Evolutionary conservation across 345 rosid genomes (phyloP).

Genomic region (Populus deltoides): DNA sequence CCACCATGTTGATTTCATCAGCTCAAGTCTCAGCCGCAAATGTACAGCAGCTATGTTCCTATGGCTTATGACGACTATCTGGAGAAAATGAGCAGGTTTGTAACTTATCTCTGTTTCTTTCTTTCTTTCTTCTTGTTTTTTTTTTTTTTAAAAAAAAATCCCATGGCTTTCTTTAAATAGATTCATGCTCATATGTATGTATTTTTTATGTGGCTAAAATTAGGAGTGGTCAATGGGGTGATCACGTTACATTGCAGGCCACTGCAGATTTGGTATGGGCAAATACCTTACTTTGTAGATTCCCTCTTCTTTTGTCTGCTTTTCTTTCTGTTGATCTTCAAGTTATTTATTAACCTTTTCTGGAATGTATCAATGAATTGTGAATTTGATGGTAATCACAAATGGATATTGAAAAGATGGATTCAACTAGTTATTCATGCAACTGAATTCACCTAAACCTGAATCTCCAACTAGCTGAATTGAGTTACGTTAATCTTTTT

Average conservation of each 20-base stretch:
- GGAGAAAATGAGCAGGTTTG: slow-evolving; percentile 55
- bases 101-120: slow-evolving; percentile 6
- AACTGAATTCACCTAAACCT: background rate
- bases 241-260: slow-evolving; percentile 69
- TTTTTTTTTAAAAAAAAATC: too few relatives aligned
- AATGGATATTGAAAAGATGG: background rate
- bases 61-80: slow-evolving; percentile 56
- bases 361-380: background rate
- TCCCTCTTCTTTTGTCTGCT: background rate
- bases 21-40: slow-evolving; percentile 45
- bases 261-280: slow-evolving; percentile 56
- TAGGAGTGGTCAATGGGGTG: slow-evolving; percentile 71
- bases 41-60: slow-evolving; percentile 53
- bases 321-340: background rate
- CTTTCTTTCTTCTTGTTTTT: background rate
- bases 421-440: background rate
- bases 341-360: background rate
- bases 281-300: background rate
- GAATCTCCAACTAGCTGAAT: background rate
- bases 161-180: background rate
- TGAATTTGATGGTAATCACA: background rate
- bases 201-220: slow-evolving; percentile 7
- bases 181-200: background rate
- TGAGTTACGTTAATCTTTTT: background rate
- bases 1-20: slow-evolving; percentile 25